Conservation (phyloP, 495 filamentous ascomycete species). For the Astrothelium macrocarpum region DNA sequence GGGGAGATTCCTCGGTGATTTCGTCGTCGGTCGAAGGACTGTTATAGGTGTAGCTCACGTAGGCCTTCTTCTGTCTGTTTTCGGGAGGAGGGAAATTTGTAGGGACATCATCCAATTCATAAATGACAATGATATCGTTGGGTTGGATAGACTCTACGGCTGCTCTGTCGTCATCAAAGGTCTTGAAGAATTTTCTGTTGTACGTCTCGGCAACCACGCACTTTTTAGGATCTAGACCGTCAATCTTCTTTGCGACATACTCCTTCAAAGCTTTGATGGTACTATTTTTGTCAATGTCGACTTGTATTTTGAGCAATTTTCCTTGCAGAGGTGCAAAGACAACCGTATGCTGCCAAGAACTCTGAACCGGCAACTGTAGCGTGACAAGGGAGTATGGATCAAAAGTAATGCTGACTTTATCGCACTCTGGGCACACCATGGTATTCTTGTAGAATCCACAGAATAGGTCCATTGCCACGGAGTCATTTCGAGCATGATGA, state of each 20-base stretch:
- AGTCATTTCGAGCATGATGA: conserved; percentile 87
- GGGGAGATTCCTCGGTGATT: conserved; percentile 47
- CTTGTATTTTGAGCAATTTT: conserved; percentile 55
- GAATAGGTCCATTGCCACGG: conserved; percentile 87
- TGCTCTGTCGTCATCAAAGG: conserved; percentile 53
- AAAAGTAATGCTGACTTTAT: conserved; percentile 96
- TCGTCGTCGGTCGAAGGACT: conserved; percentile 46
- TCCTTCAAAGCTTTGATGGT: conserved; percentile 67
- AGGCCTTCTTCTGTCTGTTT: conserved; percentile 38
- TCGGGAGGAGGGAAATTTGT: conserved; percentile 59
- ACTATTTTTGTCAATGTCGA: conserved; percentile 81
- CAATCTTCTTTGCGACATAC: conserved; percentile 57
- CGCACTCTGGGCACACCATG: conserved; percentile 77
- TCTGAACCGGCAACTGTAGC: conserved; percentile 77
- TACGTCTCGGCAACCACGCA: conserved; percentile 73
- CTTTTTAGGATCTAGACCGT: conserved; percentile 41
- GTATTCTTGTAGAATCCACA: conserved; percentile 98
- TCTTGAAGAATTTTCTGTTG: conserved; percentile 69
- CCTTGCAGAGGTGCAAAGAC: conserved; percentile 62
- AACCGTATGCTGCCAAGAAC: conserved; percentile 60
- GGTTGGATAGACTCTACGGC: conserved; percentile 54
- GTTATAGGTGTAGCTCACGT: conserved; percentile 33
- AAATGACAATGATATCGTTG: conserved; percentile 60
- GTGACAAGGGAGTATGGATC: conserved; percentile 96
- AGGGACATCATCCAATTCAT: conserved; percentile 68